Evolutionary conservation across 108 stramenopile genomes (phyloP), one percentile per base, ranked within the genome.

Genomic region (Nitzschia sp.): DNA sequence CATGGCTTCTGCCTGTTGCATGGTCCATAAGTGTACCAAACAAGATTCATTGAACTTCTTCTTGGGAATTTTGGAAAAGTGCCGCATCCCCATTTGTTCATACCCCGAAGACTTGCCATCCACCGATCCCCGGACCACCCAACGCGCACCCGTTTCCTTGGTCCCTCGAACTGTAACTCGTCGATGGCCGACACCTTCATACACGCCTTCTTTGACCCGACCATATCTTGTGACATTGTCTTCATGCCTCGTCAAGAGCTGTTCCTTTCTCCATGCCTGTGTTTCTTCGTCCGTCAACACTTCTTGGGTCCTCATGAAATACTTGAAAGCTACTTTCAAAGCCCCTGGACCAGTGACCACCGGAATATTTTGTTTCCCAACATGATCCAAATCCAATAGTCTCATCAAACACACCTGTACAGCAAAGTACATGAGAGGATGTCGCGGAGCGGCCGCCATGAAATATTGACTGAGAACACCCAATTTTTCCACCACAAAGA

Each of bases 361-460:
- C 2, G 71, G 58, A 10, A 65, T 63, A 42, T 72, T 57, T 48
- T 71, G 69, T 12, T 56, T 50, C 24, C 48, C 53, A 14, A 81
- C 63, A 41, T 77, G 38, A 12, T 58, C 24, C 17, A 73, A 22
- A n/a, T 63, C 51, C n/a, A 59, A 11, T 0, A 83, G 8, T 0
- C 64, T 53, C 22, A 65, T 51, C 20, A 83, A 41, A n/a, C 64
- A 63, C 21, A 53, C 22, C 25, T 69, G 63, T 2, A 65, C 37
- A 1, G 63, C 51, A 11, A 53, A 26, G 38, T 65, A 53, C 63
- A 65, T 65, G 26, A 65, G 63, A 5, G 63, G 87, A 65, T 86
- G 85, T n/a, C 67, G 69, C 2, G 88, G 85, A 48, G 78, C 74
- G 3, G 77, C 71, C 10, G 88, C 88, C 26, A 89, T 72, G 57